Evolutionary conservation across 192 early-diverging fungal genomes (phyloP), one percentile per base, ranked within the genome.

Genomic region (Coemansia sp.): DNA sequence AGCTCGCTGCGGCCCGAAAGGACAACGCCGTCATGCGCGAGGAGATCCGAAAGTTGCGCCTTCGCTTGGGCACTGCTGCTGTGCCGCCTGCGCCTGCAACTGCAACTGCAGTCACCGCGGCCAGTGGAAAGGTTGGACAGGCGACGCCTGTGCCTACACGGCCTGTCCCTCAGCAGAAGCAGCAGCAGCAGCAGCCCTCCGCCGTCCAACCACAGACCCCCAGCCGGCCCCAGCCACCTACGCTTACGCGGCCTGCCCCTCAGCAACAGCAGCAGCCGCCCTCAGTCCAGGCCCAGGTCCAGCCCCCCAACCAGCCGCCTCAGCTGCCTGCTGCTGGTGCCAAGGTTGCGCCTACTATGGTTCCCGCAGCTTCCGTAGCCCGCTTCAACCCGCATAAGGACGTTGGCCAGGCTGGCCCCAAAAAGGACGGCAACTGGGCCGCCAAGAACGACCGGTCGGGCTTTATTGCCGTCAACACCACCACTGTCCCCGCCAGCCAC

Each of bases 341-440:
- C 21, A 69, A 69, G 59, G n/a, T 46, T 23, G 27, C 27, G 46
- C 45, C 70, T 31, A 46, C 63, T 71, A 0, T 32, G 48, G 63
- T 71, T 2, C 1, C 38, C 1, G 12, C 38, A 14, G 10, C 38
- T 41, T 9, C 38, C 3, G 48, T 73, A 46, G 66, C 68, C 6
- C 70, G 79, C 23, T 82, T 82, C 72, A 76, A 77, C 39, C 79
- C 79, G 25, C 70, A 77, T 75, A 82, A 82, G 61, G 79, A 82
- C 36, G 66, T 82, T 63, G 50, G 66, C 9, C 77, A 80, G 73
- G 61, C 62, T 11, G 57, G 62, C 4, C 55, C 72, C 44, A 67
- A 66, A 57, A 79, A 79, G 65, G 65, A 60, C 38, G 53, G 73
- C 62, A 70, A 64, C 66, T 80, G 78, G 78, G 73, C 78, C 0